Evolutionary conservation across 805 yeast genomes (phyloP), one percentile per base, ranked within the genome.

Genomic region (Hanseniaspora jakobsenii): DNA sequence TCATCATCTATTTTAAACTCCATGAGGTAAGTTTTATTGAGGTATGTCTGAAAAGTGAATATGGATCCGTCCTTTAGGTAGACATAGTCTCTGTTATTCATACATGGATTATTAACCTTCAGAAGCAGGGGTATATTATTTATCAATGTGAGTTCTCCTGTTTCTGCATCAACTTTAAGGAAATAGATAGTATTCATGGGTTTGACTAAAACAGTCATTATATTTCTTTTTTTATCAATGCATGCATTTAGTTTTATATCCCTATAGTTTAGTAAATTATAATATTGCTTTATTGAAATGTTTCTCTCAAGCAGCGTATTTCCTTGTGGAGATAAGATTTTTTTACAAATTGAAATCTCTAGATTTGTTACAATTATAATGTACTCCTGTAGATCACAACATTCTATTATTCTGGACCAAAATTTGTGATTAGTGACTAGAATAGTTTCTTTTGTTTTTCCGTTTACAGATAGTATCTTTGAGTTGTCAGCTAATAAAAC

Each of bases 401-500:
- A 35, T 10, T 27, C 13, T 5, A 42, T 26, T n/a, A 42, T n/a
- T 8, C 18, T 42, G 8, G 46, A 42, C 46, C 46, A 42, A 35
- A 42, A 42, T 17, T 42, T 42, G 16, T 35, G 32, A 14, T 42
- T 37, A 3, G 46, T 17, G 2, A 42, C 35, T 23, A 42, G 23
- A 3, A 35, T 2, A 8, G 36, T 17, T 10, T 31, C 4, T 24
- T 35, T 27, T 3, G 13, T 14, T 12, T 16, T 14, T 29, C 34
- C 35, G n/a, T 42, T 42, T 14, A 42, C 24, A 14, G 46, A 42
- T 3, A 42, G 21, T 9, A 42, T 28, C 17, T 42, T 42, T 2
- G 39, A 32, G 14, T 42, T 42, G 17, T 42, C 46, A 10, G 35
- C 21, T 13, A 42, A 16, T 17, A 28, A 35, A 19, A 42, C 10